Conservation (phyloP, 192 early-diverging fungal species). For the Chytriomyces hyalinus region DNA sequence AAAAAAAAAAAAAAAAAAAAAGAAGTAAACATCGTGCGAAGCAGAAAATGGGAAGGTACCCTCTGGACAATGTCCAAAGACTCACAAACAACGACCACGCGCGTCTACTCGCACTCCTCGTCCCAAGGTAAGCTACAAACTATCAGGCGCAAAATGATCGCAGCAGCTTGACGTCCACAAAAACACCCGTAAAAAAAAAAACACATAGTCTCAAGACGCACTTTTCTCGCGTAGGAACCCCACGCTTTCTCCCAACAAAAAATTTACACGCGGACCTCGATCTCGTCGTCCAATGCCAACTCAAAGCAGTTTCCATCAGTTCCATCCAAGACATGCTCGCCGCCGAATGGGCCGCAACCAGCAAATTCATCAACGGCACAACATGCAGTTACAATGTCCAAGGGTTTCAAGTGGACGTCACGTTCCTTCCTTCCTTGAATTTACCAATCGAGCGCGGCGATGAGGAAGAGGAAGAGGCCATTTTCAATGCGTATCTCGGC, state of each 20-base stretch:
- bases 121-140: too few relatives aligned
- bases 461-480: neutral
- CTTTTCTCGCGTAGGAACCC: neutral
- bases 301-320: neutral
- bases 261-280: neutral
- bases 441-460: too few relatives aligned
- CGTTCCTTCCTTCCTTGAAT: neutral
- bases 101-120: too few relatives aligned
- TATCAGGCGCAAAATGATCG: too few relatives aligned
- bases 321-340: neutral
- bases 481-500: neutral
- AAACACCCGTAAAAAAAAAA: too few relatives aligned
- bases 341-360: neutral
- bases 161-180: too few relatives aligned
- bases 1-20: too few relatives aligned
- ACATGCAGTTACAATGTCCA: neutral
- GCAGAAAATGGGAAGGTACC: too few relatives aligned
- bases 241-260: neutral
- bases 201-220: neutral
- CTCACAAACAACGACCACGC: too few relatives aligned
- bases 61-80: too few relatives aligned
- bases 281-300: neutral
- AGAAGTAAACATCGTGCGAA: too few relatives aligned
- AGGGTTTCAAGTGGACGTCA: neutral
- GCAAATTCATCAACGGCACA: neutral